These are phyloP conservation scores for Conticribra weissflogii DNA, from an alignment of 108 stramenopile species.

Conservation along the genomic window DNA sequence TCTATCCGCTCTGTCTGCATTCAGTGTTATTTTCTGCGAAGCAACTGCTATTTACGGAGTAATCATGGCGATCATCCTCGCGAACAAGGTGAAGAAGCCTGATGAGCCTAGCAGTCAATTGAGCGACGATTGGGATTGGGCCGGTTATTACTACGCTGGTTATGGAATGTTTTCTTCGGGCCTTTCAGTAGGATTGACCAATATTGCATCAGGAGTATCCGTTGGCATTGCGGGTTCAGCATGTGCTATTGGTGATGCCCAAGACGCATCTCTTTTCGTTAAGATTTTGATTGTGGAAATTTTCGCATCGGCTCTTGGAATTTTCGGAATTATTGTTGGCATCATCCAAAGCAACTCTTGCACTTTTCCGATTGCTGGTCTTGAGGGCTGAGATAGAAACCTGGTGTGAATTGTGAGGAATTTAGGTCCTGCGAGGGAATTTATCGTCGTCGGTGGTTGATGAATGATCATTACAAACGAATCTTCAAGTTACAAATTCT, in stretches of 20 bases:
- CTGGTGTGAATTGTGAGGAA: too few species aligned
- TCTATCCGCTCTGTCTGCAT: neutral
- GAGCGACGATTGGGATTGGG: conserved; percentile 82
- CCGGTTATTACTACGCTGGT: conserved; percentile 94
- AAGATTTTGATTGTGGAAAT: conserved; percentile 99
- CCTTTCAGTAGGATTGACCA: conserved; percentile 96
- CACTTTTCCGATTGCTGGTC: conserved; percentile 87
- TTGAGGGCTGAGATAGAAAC: conserved; percentile 16
- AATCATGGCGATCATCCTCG: conserved; percentile 98
- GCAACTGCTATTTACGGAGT: conserved; percentile 99
- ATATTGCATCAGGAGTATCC: conserved; percentile 95
- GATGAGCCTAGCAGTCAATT: conserved; percentile 64
- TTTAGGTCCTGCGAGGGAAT: too few species aligned
- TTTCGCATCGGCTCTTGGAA: conserved; percentile 98
- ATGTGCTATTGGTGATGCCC: conserved; percentile 98
- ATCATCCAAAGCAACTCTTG: conserved; percentile 98
- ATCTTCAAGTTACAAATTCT: too few species aligned
- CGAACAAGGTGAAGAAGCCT: conserved; percentile 93
- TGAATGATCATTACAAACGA: too few species aligned
- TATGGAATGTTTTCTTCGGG: conserved; percentile 98
- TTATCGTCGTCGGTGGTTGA: too few species aligned
- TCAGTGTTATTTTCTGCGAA: conserved; percentile 99
- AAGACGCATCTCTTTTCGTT: conserved; percentile 97
- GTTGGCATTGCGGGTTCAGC: conserved; percentile 97
- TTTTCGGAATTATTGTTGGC: conserved; percentile 99